These are phyloP conservation scores for Plasmodiophora brassicae DNA, from an alignment of 208 protist species.

Conservation along the genomic window DNA sequence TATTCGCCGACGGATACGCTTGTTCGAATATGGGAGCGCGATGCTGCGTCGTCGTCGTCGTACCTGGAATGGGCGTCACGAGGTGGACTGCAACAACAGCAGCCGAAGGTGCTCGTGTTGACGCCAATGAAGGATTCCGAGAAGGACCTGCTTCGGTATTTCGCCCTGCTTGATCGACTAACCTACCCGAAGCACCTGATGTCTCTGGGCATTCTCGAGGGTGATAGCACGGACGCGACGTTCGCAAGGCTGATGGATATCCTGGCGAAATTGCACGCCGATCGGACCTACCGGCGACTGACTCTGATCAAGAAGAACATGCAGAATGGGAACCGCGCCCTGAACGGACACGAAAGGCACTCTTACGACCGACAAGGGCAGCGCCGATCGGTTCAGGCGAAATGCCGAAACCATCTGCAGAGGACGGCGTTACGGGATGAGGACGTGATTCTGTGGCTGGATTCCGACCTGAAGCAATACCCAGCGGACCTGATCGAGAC, in stretches of 20 bases:
- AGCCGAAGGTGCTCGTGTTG: background rate
- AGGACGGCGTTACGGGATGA: background rate
- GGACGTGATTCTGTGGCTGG: conserved; percentile 20
- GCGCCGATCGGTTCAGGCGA: background rate
- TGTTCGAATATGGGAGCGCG: no score
- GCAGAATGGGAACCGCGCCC: background rate
- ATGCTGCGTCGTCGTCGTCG: no score
- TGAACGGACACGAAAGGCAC: background rate
- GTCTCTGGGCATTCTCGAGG: conserved; percentile 4
- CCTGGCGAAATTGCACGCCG: background rate
- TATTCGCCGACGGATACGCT: no score
- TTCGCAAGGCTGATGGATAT: background rate
- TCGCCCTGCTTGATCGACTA: background rate
- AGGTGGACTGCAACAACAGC: no score
- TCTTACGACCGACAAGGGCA: background rate
- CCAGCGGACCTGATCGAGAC: background rate
- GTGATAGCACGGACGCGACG: background rate
- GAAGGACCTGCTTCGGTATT: background rate
- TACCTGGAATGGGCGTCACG: no score
- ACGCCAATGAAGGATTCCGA: conserved; percentile 10
- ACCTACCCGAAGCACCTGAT: background rate
- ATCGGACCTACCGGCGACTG: background rate
- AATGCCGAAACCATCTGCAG: conserved; percentile 23
- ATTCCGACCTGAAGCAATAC: background rate
- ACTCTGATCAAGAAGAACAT: conserved; percentile 11